Evolutionary conservation across 306 rosid genomes (phyloP).

Genomic region (Ziziphus jujuba): DNA sequence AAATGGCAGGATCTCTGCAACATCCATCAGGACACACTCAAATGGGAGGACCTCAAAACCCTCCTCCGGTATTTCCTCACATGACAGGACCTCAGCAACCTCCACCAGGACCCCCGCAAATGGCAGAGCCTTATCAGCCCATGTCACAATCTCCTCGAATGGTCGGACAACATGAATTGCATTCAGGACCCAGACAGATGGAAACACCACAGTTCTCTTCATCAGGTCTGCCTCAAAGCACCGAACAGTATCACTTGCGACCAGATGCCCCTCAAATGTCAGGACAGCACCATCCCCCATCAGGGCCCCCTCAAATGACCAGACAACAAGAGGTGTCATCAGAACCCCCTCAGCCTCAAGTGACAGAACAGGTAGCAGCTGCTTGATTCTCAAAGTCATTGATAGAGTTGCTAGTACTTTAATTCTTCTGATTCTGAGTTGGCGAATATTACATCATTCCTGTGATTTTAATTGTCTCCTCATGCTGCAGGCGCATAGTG

Average conservation of each 20-base stretch:
- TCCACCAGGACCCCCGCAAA: conserved; percentile 14
- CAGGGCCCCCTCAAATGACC: conserved; percentile 33
- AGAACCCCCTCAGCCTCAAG: conserved; percentile 43
- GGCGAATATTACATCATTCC: conserved; percentile 22
- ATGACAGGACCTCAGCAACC: conserved; percentile 26
- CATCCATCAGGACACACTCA: conserved; percentile 23
- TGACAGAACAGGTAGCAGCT: conserved; percentile 36
- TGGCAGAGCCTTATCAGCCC: conserved; percentile 1
- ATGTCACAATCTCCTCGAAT: conserved; percentile 15
- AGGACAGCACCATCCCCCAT: conserved; percentile 25
- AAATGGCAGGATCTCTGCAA: conserved; percentile 29
- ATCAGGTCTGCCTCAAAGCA: not conserved
- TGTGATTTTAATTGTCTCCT: conserved; percentile 3
- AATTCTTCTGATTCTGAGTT: conserved; percentile 9
- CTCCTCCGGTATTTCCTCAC: conserved; percentile 27
- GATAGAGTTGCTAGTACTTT: conserved; percentile 16
- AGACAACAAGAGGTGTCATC: conserved; percentile 38
- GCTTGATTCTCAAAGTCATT: conserved; percentile 33
- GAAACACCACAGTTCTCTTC: not conserved
- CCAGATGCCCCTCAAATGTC: conserved; percentile 8
- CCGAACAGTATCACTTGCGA: not conserved
- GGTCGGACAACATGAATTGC: conserved; percentile 5
- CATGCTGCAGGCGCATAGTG: conserved; percentile 13
- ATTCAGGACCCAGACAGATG: not conserved
- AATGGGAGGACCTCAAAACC: conserved; percentile 19